phyloP scores from a whole-genome alignment of 352 stramenopile genomes.

The Globisporangium spiculum region DNA sequence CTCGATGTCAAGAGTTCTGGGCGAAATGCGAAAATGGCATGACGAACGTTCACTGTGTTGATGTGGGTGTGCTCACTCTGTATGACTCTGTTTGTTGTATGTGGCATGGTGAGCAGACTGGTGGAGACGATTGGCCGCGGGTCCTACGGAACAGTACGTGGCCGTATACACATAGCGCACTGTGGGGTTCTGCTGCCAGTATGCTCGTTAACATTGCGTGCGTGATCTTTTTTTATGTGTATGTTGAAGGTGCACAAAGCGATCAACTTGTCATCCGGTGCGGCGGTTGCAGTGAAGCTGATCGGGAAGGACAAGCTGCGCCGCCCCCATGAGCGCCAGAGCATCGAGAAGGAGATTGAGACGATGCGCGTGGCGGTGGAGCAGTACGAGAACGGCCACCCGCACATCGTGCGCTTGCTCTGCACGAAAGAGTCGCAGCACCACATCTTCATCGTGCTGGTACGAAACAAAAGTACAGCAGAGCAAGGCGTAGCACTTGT shows the following conservation, averaged over 20 bases:
- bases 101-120: conserved; percentile 32
- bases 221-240: not conserved
- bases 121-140: conserved; percentile 77
- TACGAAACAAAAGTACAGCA: conserved; percentile 12
- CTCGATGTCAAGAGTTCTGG: not conserved
- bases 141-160: conserved; percentile 75
- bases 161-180: not conserved
- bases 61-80: too few relatives aligned
- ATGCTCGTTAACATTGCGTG: not conserved
- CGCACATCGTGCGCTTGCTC: conserved; percentile 76
- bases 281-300: conserved; percentile 78
- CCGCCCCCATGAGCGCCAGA: conserved; percentile 66
- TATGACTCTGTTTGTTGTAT: not conserved
- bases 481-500: not conserved
- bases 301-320: conserved; percentile 77
- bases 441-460: conserved; percentile 81
- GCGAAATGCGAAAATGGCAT: not conserved
- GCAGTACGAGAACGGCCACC: conserved; percentile 84
- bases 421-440: conserved; percentile 82
- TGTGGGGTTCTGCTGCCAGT: not conserved
- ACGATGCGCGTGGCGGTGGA: conserved; percentile 84
- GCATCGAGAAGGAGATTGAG: conserved; percentile 86
- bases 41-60: not conserved
- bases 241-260: conserved; percentile 68
- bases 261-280: conserved; percentile 75